Conservation (phyloP, 2,329 filamentous ascomycete species). For the Colletotrichum endophyticum region DNA sequence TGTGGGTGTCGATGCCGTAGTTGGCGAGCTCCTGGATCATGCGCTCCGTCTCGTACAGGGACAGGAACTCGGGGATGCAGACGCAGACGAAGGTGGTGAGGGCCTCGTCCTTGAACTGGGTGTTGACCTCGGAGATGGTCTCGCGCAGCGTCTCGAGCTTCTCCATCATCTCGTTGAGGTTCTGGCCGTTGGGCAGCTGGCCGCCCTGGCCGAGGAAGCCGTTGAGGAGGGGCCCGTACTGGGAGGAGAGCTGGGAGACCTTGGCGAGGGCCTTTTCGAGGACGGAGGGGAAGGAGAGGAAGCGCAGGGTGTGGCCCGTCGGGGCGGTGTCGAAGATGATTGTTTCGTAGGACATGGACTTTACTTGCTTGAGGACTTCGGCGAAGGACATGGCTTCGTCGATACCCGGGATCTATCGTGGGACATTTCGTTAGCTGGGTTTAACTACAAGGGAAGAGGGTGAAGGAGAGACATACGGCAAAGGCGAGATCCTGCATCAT, state of each 20-base stretch:
- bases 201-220: slow-evolving; percentile 83
- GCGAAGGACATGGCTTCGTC: slow-evolving; percentile 99
- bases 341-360: slow-evolving; percentile 96
- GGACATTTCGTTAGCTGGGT: not conserved
- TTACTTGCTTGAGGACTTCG: slow-evolving; percentile 98
- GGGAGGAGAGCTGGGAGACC: slow-evolving; percentile 88
- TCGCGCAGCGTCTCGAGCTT: slow-evolving; percentile 94
- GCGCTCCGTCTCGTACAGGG: slow-evolving; percentile 96
- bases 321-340: slow-evolving; percentile 99
- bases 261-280: slow-evolving; percentile 99
- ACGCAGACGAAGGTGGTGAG: slow-evolving; percentile 98
- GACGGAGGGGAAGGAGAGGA: slow-evolving; percentile 97
- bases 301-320: slow-evolving; percentile 96
- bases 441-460: not conserved
- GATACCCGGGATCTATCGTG: slow-evolving; percentile 87
- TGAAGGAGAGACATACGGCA: slow-evolving; percentile 65
- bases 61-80: slow-evolving; percentile 96
- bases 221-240: slow-evolving; percentile 96
- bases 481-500: slow-evolving; percentile 99
- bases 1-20: slow-evolving; percentile 95
- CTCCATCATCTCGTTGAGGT: slow-evolving; percentile 87
- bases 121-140: slow-evolving; percentile 95
- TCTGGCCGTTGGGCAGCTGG: slow-evolving; percentile 86
- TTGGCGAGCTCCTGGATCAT: slow-evolving; percentile 98
- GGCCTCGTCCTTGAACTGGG: slow-evolving; percentile 96